Conservation (phyloP, 768 basidiomycete genomes). For the Russula earlei region DNA sequence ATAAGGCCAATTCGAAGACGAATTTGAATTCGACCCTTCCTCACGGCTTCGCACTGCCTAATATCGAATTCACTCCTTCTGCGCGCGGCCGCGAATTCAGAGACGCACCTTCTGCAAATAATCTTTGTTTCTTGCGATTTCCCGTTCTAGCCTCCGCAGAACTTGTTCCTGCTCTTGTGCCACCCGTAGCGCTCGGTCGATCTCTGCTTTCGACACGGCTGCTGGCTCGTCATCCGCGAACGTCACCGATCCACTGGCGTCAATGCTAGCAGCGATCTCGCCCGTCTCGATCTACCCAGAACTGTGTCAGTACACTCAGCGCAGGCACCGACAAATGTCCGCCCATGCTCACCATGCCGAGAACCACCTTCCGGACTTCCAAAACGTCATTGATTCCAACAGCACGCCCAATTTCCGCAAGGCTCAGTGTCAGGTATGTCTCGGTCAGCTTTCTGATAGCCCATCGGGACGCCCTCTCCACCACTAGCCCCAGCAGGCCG, state of each 20-base stretch:
- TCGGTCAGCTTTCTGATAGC: conserved; percentile 68
- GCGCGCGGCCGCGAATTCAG: no score
- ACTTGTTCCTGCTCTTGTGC: conserved; percentile 46
- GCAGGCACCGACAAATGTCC: neutral
- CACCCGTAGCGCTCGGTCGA: conserved; percentile 47
- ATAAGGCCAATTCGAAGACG: conserved; percentile 8
- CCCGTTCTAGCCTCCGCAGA: conserved; percentile 43
- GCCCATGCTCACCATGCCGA: conserved; percentile 56
- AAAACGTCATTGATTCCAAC: conserved; percentile 43
- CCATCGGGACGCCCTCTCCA: conserved; percentile 68
- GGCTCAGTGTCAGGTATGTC: conserved; percentile 71
- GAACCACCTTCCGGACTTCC: conserved; percentile 47
- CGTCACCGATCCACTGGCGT: conserved; percentile 59
- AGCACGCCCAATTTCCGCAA: conserved; percentile 58
- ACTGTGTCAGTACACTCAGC: neutral
- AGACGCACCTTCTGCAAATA: conserved; percentile 62
- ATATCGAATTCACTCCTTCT: no score
- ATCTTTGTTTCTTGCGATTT: conserved; percentile 56
- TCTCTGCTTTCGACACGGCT: conserved; percentile 48
- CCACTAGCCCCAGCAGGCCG: conserved; percentile 58
- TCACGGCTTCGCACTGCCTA: conserved; percentile 20
- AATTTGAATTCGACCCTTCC: neutral
- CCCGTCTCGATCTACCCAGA: conserved; percentile 52
- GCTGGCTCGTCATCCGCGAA: conserved; percentile 56
- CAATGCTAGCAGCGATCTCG: conserved; percentile 62